These are phyloP conservation scores for Clarireedia hainanense DNA, from an alignment of 2,329 filamentous ascomycete genomes.

Conservation along the genomic window DNA sequence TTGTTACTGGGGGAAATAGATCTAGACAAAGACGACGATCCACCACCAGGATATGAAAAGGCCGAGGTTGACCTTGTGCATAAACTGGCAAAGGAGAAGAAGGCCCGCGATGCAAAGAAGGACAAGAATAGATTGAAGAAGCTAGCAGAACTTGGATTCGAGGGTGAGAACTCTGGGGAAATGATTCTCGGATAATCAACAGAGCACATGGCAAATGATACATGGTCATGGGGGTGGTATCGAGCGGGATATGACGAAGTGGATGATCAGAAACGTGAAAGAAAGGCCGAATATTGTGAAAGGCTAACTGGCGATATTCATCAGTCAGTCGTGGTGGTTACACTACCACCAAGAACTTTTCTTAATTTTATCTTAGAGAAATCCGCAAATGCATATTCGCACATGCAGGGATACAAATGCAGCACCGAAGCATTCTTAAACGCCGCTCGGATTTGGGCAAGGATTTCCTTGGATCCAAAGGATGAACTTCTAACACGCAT, in stretches of 20 bases:
- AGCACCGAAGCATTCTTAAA: too few species aligned
- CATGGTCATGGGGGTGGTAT: neutral
- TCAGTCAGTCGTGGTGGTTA: constrained; percentile 8
- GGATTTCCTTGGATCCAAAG: neutral
- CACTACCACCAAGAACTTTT: constrained; percentile 3
- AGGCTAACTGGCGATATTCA: constrained; percentile 9
- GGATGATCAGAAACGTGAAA: constrained; percentile 7
- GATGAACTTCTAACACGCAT: neutral
- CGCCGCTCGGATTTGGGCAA: neutral
- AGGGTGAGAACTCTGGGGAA: constrained; percentile 76
- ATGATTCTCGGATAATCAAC: constrained; percentile 50
- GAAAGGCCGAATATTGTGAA: constrained; percentile 11
- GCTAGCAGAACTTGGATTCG: constrained; percentile 73
- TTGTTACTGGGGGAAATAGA: constrained; percentile 92
- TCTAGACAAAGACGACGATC: constrained; percentile 87
- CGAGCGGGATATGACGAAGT: constrained; percentile 18
- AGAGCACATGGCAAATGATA: neutral
- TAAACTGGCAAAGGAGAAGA: constrained; percentile 64
- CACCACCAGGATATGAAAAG: constrained; percentile 58
- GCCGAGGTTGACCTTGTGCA: constrained; percentile 64
- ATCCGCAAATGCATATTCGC: neutral
- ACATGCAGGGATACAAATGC: neutral
- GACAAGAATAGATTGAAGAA: constrained; percentile 68
- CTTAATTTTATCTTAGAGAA: constrained; percentile 1
- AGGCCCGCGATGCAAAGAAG: constrained; percentile 57